Base-by-base conservation (phyloP, 352 stramenopile species). In the Pythium pyrilobum region DNA sequence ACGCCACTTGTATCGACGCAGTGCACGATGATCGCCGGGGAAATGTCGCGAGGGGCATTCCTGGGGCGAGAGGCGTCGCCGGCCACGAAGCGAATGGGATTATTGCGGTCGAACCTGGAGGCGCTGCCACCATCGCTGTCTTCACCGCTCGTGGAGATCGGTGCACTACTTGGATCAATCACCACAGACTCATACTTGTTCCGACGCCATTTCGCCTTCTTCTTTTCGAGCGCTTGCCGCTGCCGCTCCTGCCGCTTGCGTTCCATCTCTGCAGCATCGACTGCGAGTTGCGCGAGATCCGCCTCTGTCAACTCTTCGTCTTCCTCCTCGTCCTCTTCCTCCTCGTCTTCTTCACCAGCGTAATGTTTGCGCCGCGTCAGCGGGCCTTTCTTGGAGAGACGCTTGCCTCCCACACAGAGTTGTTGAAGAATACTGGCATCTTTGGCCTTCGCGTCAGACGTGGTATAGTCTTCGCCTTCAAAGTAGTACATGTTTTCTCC, bases 401-500 rank as follows among this genome's bases (percentile, higher is more conserved):
- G 9, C 39, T 52, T 46, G 18, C 60, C 48, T 10, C 64, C 56
- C 3, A 52, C 39, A 23, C 72, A 74, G 3, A 85, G 41, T 28
- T 72, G 68, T 12, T 68, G 44, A 2, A 89, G 61, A 46, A 73
- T 47, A 37, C 71, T 53, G 13, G 63, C 54, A 56, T 87, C 74
- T 55, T 74, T 66, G 5, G 29, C 43, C 36, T 75, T 83, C 5
- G 43, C 68, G 37, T 68, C 47, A 4, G 60, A 61, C 15, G 70
- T 77, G 16, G 71, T 76, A 46, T 88, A 89, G 49, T 92, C 78
- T 59, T 85, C 71, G 21, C 81, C 81, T 45, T 92, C 78, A 59
- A 88, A 92, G 44, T 87, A 89, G 62, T 92, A 89, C 74, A 92
- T 92, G 36, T 89, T 89, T 25, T 88, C 81, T 40, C 87, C 81